phyloP scores from a whole-genome alignment of 371 early-diverging fungal genomes.

The Saksenaea vasiformis region DNA sequence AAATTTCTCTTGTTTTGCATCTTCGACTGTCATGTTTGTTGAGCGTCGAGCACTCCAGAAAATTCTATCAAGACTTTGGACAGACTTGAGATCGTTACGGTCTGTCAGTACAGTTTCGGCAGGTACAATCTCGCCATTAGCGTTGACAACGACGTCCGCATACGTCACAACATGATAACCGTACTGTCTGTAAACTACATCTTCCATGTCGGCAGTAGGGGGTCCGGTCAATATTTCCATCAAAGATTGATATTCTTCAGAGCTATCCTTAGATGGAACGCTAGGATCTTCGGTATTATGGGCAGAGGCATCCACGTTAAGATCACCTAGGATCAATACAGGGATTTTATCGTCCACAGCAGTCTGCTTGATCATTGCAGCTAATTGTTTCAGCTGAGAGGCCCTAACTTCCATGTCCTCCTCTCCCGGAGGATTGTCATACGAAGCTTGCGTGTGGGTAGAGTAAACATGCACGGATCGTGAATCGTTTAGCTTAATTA shows the following conservation, averaged over 20 bases:
- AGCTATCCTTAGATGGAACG: conserved; percentile 32
- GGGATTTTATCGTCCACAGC: conserved; percentile 38
- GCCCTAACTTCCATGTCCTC: conserved; percentile 58
- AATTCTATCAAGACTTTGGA: conserved; percentile 74
- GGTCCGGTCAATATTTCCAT: conserved; percentile 53
- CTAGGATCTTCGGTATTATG: conserved; percentile 27
- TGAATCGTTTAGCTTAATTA: conserved; percentile 50
- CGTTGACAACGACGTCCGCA: conserved; percentile 56
- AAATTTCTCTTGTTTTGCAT: conserved; percentile 37
- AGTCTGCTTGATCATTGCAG: conserved; percentile 60
- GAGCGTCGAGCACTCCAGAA: conserved; percentile 39
- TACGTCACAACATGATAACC: conserved; percentile 82
- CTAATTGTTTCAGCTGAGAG: conserved; percentile 61
- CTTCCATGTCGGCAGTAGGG: conserved; percentile 37
- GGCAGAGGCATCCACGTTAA: conserved; percentile 73
- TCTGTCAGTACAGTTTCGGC: conserved; percentile 67
- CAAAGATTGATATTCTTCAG: conserved; percentile 69
- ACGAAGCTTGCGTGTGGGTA: conserved; percentile 83
- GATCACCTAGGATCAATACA: conserved; percentile 71
- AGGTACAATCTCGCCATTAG: conserved; percentile 45
- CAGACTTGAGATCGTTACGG: conserved; percentile 50
- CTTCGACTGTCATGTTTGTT: conserved; percentile 8
- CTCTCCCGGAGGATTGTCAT: conserved; percentile 46
- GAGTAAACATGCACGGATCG: conserved; percentile 73
- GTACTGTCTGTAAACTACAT: conserved; percentile 55